Evolutionary conservation across 2,329 filamentous ascomycete genomes (phyloP), one percentile per base, ranked within the genome.

Genomic region (Aaosphaeria arxii): DNA sequence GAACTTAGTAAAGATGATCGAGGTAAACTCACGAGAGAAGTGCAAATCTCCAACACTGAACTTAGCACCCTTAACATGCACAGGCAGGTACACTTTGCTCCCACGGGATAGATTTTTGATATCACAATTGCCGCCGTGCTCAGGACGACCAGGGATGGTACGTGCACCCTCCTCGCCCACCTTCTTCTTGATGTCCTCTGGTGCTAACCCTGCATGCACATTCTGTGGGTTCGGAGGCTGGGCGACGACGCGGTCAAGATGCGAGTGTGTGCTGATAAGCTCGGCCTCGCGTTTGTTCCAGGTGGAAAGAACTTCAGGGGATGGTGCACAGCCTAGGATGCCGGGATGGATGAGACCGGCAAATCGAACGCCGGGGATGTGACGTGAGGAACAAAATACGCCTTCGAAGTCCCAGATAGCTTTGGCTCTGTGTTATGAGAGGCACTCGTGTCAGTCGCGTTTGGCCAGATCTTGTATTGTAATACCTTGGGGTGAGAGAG

Each of bases 31-130:
- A 36, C 33, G 70, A 32, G 9, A 11, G 4, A 94, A 95, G 70
- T 95, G 90, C 33, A 95, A 72, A 65, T 96, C 91, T 9, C 91
- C 91, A 0, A 96, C 91, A 40, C 83, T 88, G 71, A 96, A 96
- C 64, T 95, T 95, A 40, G 91, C 91, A 0, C 91, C 91, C 0
- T 79, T 72, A 4, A 96, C 89, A 61, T 95, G 91, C 0, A 96
- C 87, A 0, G 91, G 91, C 1, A 96, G 79, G 66, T 91, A 96
- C 0, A 95, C 88, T 64, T 91, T 92, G 49, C 80, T 86, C 2
- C 89, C 89, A 5, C 89, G 77, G 1, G 82, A 87, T 30, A 95
- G 76, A 60, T 94, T 94, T 74, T 95, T 95, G 70, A 95, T 94
- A 57, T 96, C 90, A 64, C 89, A 94, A 62, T 95, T 95, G 0